phyloP scores from a whole-genome alignment of 2,329 filamentous ascomycete species.

The Clonostachys sp. region DNA sequence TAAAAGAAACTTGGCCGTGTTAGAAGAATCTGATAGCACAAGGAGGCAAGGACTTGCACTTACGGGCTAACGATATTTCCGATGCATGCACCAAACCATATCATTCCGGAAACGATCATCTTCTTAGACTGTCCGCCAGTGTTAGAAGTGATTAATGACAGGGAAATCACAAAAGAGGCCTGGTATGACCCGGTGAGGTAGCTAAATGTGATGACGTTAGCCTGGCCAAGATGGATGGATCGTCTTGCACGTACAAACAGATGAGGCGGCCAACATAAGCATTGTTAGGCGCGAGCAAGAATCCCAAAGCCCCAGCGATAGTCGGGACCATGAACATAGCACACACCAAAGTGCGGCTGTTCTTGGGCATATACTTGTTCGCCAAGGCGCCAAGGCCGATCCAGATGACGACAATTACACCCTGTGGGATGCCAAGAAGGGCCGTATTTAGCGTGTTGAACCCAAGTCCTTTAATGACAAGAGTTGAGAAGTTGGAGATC shows the following conservation, averaged over 20 bases:
- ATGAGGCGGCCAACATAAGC: conserved; percentile 35
- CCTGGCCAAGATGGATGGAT: too few relatives aligned
- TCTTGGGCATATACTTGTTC: conserved; percentile 30
- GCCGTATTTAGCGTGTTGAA: conserved; percentile 33
- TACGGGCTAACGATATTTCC: conserved; percentile 55
- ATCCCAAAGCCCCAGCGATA: conserved; percentile 44
- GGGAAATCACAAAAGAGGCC: conserved; percentile 29
- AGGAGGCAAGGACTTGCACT: too few relatives aligned
- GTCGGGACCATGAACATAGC: conserved; percentile 54
- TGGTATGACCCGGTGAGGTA: conserved; percentile 30
- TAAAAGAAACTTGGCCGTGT: conserved; percentile 45
- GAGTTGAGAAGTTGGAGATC: conserved; percentile 53
- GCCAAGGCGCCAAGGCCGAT: conserved; percentile 33
- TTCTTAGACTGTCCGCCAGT: conserved; percentile 57
- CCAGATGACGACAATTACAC: conserved; percentile 27
- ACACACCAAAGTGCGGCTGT: conserved; percentile 48
- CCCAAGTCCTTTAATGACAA: conserved; percentile 57
- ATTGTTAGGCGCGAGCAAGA: conserved; percentile 45
- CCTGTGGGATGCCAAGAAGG: conserved; percentile 30
- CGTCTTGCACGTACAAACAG: conserved; percentile 34
- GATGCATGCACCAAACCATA: conserved; percentile 55
- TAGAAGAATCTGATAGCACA: too few relatives aligned
- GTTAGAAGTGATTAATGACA: conserved; percentile 44
- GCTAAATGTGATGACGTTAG: conserved; percentile 1
- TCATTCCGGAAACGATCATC: conserved; percentile 56